Conservation (phyloP, 2,329 filamentous ascomycete species). For the Cadophora malorum region DNA sequence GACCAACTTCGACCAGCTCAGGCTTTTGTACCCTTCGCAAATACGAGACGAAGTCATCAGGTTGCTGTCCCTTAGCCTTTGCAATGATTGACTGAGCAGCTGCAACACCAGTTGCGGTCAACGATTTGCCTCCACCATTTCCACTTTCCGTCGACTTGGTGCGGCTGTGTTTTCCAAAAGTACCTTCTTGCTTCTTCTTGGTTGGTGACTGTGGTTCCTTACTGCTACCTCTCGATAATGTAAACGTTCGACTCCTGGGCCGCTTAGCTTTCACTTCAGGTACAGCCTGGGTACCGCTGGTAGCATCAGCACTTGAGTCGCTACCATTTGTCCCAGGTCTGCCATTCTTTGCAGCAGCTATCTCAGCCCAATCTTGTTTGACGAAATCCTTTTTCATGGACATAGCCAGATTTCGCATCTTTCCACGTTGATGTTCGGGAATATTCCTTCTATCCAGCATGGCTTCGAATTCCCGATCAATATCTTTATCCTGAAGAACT, state of each 20-base stretch:
- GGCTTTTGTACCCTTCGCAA: slow-evolving; percentile 82
- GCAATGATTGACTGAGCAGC: slow-evolving; percentile 65
- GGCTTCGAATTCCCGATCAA: slow-evolving; percentile 64
- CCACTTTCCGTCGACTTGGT: slow-evolving; percentile 77
- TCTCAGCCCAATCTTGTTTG: slow-evolving; percentile 82
- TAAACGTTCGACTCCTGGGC: slow-evolving; percentile 78
- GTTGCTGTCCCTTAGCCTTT: slow-evolving; percentile 75
- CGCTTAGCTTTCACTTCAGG: slow-evolving; percentile 57
- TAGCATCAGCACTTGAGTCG: slow-evolving; percentile 48
- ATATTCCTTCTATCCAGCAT: slow-evolving; percentile 88
- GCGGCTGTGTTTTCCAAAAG: slow-evolving; percentile 67
- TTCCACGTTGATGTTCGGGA: slow-evolving; percentile 89
- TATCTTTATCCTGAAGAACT: slow-evolving; percentile 57
- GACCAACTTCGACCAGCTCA: slow-evolving; percentile 87
- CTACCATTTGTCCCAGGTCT: slow-evolving; percentile 51
- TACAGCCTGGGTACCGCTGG: slow-evolving; percentile 46
- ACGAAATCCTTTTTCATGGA: slow-evolving; percentile 97
- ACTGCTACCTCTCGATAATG: slow-evolving; percentile 50
- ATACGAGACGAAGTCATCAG: slow-evolving; percentile 86
- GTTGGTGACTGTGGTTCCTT: slow-evolving; percentile 68
- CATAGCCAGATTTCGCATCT: slow-evolving; percentile 88
- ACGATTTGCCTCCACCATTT: slow-evolving; percentile 61
- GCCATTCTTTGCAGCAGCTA: slow-evolving; percentile 56
- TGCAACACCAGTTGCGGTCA: slow-evolving; percentile 61
- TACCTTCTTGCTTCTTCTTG: slow-evolving; percentile 76